These are phyloP conservation scores for Phytophthora podocarpi DNA, from an alignment of 352 stramenopile genomes.

Conservation along the genomic window DNA sequence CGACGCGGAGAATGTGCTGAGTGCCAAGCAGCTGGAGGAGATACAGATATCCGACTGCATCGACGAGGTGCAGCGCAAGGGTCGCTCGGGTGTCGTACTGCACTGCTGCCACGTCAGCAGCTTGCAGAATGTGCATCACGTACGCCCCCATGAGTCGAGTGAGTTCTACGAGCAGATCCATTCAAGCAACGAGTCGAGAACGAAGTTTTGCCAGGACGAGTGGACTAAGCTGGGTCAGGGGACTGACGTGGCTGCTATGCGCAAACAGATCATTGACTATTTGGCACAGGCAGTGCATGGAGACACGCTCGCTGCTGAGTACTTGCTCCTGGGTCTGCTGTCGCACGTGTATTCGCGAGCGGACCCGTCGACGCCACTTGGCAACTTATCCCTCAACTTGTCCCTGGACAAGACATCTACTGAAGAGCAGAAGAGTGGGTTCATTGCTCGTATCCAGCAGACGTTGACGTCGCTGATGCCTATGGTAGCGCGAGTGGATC, in stretches of 20 bases:
- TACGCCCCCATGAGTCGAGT: slow-evolving; percentile 50
- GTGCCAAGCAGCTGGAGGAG: slow-evolving; percentile 47
- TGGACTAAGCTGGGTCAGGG: slow-evolving; percentile 36
- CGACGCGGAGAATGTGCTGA: slow-evolving; percentile 8
- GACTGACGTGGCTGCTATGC: slow-evolving; percentile 31
- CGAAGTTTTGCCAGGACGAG: slow-evolving; percentile 40
- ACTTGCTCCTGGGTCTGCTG: slow-evolving; percentile 68
- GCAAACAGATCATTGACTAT: slow-evolving; percentile 48
- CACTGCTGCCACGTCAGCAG: slow-evolving; percentile 62
- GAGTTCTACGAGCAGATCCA: slow-evolving; percentile 39
- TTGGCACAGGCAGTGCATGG: slow-evolving; percentile 44
- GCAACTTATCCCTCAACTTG: slow-evolving; percentile 79
- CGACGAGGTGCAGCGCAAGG: slow-evolving; percentile 57
- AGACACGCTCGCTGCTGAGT: slow-evolving; percentile 68
- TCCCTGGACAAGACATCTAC: slow-evolving; percentile 30
- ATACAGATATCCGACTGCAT: slow-evolving; percentile 73
- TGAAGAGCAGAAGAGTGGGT: slow-evolving; percentile 18
- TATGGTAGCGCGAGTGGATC: slow-evolving; percentile 50
- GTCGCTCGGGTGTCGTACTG: slow-evolving; percentile 55
- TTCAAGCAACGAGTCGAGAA: slow-evolving; percentile 41
- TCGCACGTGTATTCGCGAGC: slow-evolving; percentile 76
- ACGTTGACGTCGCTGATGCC: slow-evolving; percentile 58
- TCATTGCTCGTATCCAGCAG: slow-evolving; percentile 35
- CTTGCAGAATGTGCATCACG: slow-evolving; percentile 48
- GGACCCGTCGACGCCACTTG: slow-evolving; percentile 64